phyloP scores from a whole-genome alignment of 768 basidiomycete genomes.

The Tephrocybe sp. region DNA sequence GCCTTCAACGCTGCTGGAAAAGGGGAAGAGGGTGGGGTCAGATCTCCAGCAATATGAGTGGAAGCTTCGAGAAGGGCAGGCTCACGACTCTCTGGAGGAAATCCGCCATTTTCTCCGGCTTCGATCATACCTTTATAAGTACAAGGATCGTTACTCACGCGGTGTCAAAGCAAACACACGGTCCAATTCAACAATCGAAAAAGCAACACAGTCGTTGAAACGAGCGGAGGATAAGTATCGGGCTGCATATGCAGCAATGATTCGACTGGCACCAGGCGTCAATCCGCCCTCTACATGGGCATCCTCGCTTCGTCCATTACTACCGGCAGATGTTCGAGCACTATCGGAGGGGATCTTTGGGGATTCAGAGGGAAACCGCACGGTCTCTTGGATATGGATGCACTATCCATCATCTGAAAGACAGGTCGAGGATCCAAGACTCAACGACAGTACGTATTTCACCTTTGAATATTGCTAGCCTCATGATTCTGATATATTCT shows the following conservation, averaged over 20 bases:
- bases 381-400: background rate
- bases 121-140: slow-evolving; percentile 6
- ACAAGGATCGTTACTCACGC: slow-evolving; percentile 8
- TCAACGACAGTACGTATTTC: background rate
- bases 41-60: slow-evolving; percentile 3
- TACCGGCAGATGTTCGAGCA: background rate
- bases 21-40: background rate
- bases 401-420: background rate
- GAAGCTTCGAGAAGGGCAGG: background rate
- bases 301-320: background rate
- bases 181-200: background rate
- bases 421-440: background rate
- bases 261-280: background rate
- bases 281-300: background rate
- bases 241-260: background rate
- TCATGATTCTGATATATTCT: background rate
- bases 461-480: background rate
- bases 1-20: background rate
- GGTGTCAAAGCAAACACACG: slow-evolving; percentile 1
- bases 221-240: background rate
- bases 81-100: slow-evolving; percentile 1
- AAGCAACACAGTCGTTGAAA: background rate
- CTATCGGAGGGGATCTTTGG: background rate
- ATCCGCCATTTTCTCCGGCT: slow-evolving; percentile 5
- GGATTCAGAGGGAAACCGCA: background rate